phyloP scores from a whole-genome alignment of 2,329 filamentous ascomycete species.

The Aspergillus caelatus region DNA sequence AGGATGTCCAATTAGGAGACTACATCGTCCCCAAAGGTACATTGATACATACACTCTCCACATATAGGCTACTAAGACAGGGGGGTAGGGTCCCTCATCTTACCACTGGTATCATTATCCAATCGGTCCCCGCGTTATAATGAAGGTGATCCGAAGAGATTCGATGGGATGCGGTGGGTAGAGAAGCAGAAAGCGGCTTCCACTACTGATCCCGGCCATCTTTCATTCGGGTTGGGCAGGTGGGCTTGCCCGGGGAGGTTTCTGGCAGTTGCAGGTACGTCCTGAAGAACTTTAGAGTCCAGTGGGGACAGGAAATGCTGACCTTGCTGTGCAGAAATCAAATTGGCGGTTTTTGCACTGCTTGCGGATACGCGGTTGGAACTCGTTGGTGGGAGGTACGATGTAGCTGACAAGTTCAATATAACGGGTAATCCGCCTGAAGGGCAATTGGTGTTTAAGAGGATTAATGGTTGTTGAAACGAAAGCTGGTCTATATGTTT shows the following conservation, averaged over 20 bases:
- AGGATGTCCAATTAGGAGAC: background rate
- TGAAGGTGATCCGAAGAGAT: background rate
- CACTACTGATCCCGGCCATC: background rate
- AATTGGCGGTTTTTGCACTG: too few species aligned
- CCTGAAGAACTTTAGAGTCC: too few species aligned
- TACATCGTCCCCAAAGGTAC: background rate
- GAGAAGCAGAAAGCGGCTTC: background rate
- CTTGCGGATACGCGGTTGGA: too few species aligned
- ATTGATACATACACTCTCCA: background rate
- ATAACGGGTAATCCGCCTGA: too few species aligned
- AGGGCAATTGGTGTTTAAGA: too few species aligned
- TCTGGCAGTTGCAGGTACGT: slow-evolving; percentile 1
- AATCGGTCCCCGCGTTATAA: background rate
- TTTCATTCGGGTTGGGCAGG: background rate
- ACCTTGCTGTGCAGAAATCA: too few species aligned
- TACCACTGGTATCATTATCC: background rate
- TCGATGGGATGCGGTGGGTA: background rate
- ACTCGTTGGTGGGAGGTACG: too few species aligned
- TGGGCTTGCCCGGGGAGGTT: slow-evolving; percentile 4
- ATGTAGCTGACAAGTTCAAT: too few species aligned
- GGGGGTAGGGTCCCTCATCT: background rate
- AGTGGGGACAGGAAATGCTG: too few species aligned
- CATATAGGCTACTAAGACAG: background rate
- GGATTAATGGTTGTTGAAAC: too few species aligned
- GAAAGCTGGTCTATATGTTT: too few species aligned